Percentiles rank a stretch among this genome's conserved stretches.
phyloP scores from a whole-genome alignment of 345 rosid species.

The Cardamine occulta region DNA sequence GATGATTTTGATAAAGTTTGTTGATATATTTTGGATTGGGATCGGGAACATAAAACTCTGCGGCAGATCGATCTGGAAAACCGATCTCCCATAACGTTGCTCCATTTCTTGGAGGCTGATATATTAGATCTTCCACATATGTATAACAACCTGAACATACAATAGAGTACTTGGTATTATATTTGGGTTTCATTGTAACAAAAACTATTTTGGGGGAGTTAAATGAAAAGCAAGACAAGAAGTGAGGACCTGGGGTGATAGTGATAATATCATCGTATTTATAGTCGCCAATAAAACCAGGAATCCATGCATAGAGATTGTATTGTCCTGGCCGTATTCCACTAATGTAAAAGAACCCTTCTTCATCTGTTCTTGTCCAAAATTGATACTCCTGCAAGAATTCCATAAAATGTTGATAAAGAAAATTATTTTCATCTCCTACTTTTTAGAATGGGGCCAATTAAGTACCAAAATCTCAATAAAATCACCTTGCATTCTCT shows the following conservation, averaged over 20 bases:
- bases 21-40: slow-evolving; percentile 72
- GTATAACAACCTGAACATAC: slow-evolving; percentile 54
- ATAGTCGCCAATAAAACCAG: slow-evolving; percentile 87
- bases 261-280: slow-evolving; percentile 48
- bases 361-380: slow-evolving; percentile 68
- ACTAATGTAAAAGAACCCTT: slow-evolving; percentile 63
- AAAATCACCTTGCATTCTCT: slow-evolving; percentile 72
- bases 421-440: too few species aligned
- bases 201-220: slow-evolving; percentile 6
- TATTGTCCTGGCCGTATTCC: slow-evolving; percentile 57
- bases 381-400: slow-evolving; percentile 71
- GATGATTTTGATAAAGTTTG: slow-evolving; percentile 68
- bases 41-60: slow-evolving; percentile 80
- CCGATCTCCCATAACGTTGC: slow-evolving; percentile 96
- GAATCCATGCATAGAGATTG: slow-evolving; percentile 78
- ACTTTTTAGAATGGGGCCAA: neutral
- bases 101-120: slow-evolving; percentile 84
- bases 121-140: slow-evolving; percentile 63
- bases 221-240: neutral
- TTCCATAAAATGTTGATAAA: neutral
- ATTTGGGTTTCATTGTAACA: slow-evolving; percentile 11
- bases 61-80: slow-evolving; percentile 78
- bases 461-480: neutral
- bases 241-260: slow-evolving; percentile 56
- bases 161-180: neutral